These are phyloP conservation scores for Backusella luteola DNA, from an alignment of 192 early-diverging fungal species.

Conservation along the genomic window DNA sequence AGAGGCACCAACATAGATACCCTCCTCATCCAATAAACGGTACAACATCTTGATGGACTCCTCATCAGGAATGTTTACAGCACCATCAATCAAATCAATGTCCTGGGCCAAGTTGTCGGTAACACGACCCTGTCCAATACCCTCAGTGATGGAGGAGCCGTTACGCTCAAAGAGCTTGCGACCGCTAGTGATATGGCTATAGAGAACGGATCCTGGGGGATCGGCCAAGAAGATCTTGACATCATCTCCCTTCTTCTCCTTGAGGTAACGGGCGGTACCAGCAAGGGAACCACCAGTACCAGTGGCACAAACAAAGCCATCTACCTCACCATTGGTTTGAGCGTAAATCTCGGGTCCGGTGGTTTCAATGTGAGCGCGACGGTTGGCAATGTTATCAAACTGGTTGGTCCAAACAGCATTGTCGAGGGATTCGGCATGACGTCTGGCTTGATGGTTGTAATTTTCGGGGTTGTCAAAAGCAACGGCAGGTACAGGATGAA, in stretches of 20 bases:
- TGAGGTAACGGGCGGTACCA: constrained; percentile 79
- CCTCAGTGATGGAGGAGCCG: constrained; percentile 90
- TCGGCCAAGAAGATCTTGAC: constrained; percentile 87
- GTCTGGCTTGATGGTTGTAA: constrained; percentile 91
- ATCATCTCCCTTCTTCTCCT: constrained; percentile 63
- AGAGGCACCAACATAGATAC: constrained; percentile 89
- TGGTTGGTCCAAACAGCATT: constrained; percentile 98
- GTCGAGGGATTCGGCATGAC: constrained; percentile 71
- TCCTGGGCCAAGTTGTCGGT: constrained; percentile 88
- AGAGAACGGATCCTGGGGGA: constrained; percentile 92
- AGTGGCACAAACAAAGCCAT: constrained; percentile 90
- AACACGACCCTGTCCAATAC: constrained; percentile 91
- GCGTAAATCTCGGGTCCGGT: constrained; percentile 95
- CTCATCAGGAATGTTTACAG: constrained; percentile 78
- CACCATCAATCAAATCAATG: constrained; percentile 78
- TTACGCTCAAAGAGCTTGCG: constrained; percentile 64
- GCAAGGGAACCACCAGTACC: constrained; percentile 93
- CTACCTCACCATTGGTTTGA: constrained; percentile 77
- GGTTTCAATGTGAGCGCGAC: constrained; percentile 90
- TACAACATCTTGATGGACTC: constrained; percentile 86
- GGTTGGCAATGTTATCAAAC: constrained; percentile 92
- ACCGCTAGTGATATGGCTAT: constrained; percentile 73
- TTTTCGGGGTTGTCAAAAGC: constrained; percentile 89
- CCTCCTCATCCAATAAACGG: constrained; percentile 89
- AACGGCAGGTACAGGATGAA: constrained; percentile 90